Percentiles rank a stretch among this genome's conserved stretches.
Evolutionary conservation across 169 alveolate species (phyloP).

Genomic region (Plasmodium gaboni): DNA sequence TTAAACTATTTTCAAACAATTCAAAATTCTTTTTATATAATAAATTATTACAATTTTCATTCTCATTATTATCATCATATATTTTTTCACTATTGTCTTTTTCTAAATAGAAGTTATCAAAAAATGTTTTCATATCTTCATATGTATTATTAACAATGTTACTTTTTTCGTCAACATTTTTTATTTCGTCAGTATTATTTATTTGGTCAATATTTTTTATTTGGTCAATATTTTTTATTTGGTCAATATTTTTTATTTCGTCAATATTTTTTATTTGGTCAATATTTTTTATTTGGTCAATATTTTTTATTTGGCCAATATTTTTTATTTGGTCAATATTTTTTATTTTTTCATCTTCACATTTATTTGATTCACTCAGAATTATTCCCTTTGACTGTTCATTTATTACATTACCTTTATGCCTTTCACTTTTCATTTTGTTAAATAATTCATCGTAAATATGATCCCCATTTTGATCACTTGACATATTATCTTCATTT

Average conservation of each 20-base stretch:
- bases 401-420: conserved; percentile 32
- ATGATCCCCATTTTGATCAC: conserved; percentile 1
- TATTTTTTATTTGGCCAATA: no score
- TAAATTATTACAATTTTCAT: conserved; percentile 6
- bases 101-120: background rate
- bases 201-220: no score
- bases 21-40: background rate
- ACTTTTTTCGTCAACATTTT: background rate
- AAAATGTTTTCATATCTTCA: background rate
- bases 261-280: background rate
- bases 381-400: background rate
- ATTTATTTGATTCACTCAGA: background rate
- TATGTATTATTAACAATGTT: background rate
- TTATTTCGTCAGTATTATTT: background rate
- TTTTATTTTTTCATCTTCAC: background rate
- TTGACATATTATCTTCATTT: background rate
- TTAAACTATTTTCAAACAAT: background rate
- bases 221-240: no score
- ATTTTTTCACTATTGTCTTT: background rate
- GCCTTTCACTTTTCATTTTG: conserved; percentile 16
- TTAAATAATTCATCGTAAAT: conserved; percentile 8
- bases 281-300: background rate
- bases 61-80: background rate
- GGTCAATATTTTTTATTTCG: background rate
- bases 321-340: background rate